Conservation (phyloP, 2,329 filamentous ascomycete genomes). For the Knoxdaviesia proteae region DNA sequence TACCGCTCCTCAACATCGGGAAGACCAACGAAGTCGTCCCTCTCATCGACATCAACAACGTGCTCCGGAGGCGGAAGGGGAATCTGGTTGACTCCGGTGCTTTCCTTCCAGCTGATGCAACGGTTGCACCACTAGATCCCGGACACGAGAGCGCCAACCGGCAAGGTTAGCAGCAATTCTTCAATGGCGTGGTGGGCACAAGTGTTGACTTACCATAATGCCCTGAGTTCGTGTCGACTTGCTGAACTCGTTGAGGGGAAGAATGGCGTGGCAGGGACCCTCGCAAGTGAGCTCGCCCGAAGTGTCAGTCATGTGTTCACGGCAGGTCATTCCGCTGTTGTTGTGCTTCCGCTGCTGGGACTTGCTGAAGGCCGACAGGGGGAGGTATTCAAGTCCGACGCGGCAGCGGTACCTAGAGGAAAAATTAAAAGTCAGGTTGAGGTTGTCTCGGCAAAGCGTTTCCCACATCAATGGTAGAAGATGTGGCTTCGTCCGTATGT, state of each 20-base stretch:
- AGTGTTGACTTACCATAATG: constrained; percentile 10
- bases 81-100: too few species aligned
- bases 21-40: too few species aligned
- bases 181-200: not conserved
- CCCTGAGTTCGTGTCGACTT: constrained; percentile 10
- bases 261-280: constrained; percentile 11
- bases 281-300: constrained; percentile 12
- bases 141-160: too few species aligned
- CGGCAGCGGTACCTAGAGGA: constrained; percentile 9
- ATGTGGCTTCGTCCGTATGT: too few species aligned
- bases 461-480: too few species aligned
- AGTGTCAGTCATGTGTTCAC: constrained; percentile 11
- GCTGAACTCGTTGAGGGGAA: constrained; percentile 11
- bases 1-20: too few species aligned
- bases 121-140: too few species aligned
- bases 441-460: too few species aligned
- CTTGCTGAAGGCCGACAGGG: constrained; percentile 12
- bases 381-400: constrained; percentile 16
- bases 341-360: constrained; percentile 8
- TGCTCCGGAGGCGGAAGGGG: too few species aligned
- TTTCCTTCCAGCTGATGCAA: too few species aligned
- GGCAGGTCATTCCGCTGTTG: constrained; percentile 16
- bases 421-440: too few species aligned
- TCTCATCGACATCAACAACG: too few species aligned
- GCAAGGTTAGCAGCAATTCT: not conserved